Evolutionary conservation across 2,329 filamentous ascomycete species (phyloP).

Genomic region (Diaporthe vaccinii): DNA sequence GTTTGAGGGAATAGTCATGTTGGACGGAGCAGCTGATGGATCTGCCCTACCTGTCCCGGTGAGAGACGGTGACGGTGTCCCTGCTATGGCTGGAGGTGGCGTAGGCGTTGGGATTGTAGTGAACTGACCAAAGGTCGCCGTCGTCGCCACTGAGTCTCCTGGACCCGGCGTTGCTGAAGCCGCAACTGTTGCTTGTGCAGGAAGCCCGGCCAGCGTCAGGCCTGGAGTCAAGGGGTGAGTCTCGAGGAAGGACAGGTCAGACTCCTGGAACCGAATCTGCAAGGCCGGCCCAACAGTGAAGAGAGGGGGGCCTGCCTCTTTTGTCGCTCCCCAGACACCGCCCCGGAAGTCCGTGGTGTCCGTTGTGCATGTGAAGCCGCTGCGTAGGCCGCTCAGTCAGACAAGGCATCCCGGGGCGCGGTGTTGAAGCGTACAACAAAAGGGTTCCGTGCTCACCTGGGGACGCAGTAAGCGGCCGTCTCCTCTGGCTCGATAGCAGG

Average conservation of each 20-base stretch:
- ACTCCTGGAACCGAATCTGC: slow-evolving; percentile 55
- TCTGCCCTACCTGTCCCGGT: background rate
- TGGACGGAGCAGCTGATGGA: background rate
- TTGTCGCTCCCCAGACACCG: slow-evolving; percentile 53
- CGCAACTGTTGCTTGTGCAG: background rate
- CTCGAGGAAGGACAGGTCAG: slow-evolving; percentile 51
- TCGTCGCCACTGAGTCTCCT: background rate
- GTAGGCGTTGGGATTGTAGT: background rate
- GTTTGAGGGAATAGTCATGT: slow-evolving; percentile 1
- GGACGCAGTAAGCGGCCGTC: slow-evolving; percentile 50
- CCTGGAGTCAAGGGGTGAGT: slow-evolving; percentile 55
- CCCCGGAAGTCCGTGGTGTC: slow-evolving; percentile 56
- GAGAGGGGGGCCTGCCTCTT: background rate
- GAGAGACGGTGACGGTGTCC: background rate
- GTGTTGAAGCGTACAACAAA: slow-evolving; percentile 14
- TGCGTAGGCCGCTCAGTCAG: slow-evolving; percentile 37
- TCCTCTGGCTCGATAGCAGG: slow-evolving; percentile 48
- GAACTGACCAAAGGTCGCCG: slow-evolving; percentile 16
- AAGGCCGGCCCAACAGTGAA: slow-evolving; percentile 54
- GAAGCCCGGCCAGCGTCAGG: slow-evolving; percentile 41
- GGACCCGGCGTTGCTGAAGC: background rate
- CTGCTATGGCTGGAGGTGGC: background rate
- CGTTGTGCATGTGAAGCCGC: slow-evolving; percentile 55
- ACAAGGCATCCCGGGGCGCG: slow-evolving; percentile 1
- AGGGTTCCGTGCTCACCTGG: slow-evolving; percentile 41